Percentiles rank a stretch among this genome's conserved stretches.
phyloP scores from a whole-genome alignment of 2,329 filamentous ascomycete genomes.

The Cladophialophora immunda region DNA sequence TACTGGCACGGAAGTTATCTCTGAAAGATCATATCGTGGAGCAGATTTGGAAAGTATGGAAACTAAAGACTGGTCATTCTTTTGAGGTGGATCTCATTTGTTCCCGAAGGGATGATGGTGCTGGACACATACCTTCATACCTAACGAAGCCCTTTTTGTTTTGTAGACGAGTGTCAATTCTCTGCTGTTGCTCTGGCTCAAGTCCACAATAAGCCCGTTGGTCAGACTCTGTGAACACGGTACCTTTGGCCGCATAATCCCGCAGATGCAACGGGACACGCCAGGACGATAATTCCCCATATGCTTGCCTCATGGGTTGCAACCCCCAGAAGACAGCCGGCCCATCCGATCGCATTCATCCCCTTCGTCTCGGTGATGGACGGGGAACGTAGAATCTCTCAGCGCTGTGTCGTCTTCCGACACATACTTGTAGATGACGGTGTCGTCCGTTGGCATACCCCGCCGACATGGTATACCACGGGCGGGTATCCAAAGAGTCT shows the following conservation, averaged over 20 bases:
- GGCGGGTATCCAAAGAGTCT: neutral
- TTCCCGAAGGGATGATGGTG: conserved; percentile 15
- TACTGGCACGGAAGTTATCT: conserved; percentile 15
- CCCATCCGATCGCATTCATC: neutral
- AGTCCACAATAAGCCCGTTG: neutral
- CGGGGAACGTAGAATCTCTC: neutral
- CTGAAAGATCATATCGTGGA: conserved; percentile 15
- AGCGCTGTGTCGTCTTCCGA: neutral
- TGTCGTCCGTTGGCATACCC: neutral
- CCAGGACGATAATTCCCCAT: neutral
- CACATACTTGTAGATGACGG: neutral
- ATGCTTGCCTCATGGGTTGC: neutral
- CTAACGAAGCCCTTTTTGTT: conserved; percentile 6
- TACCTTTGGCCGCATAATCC: neutral
- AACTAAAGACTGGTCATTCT: conserved; percentile 29
- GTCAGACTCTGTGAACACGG: neutral
- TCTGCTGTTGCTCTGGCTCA: neutral
- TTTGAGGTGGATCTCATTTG: conserved; percentile 36
- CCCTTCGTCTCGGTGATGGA: neutral
- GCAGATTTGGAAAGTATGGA: conserved; percentile 29
- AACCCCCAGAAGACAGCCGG: neutral
- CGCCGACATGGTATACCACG: neutral
- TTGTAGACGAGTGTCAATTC: neutral
- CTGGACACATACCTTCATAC: conserved; percentile 12
- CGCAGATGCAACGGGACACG: neutral